Conservation (phyloP, 2,329 filamentous ascomycete genomes). For the Fusarium cyanostomum region DNA sequence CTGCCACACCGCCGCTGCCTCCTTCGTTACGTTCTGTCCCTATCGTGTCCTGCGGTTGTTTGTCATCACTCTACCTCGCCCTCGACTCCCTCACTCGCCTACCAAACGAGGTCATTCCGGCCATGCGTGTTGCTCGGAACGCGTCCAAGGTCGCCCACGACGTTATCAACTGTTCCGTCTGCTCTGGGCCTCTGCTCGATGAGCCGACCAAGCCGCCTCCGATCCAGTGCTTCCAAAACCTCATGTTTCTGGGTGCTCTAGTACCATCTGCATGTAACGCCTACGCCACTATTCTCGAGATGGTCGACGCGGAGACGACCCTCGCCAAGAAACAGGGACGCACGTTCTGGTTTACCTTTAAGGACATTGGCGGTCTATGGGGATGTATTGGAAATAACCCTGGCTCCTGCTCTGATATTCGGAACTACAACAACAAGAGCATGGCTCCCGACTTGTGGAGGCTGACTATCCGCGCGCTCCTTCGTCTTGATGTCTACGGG, state of each 20-base stretch:
- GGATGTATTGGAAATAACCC: conserved; percentile 44
- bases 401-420: conserved; percentile 41
- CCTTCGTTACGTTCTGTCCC: conserved; percentile 40
- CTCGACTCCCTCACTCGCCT: conserved; percentile 60
- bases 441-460: conserved; percentile 66
- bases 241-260: conserved; percentile 67
- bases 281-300: conserved; percentile 63
- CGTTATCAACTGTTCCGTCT: conserved; percentile 61
- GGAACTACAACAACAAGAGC: conserved; percentile 52
- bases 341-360: conserved; percentile 56
- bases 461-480: conserved; percentile 60
- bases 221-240: conserved; percentile 64
- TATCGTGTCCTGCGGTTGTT: conserved; percentile 56
- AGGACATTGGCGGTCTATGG: conserved; percentile 61
- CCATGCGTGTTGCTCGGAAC: conserved; percentile 58
- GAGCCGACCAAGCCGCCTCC: conserved; percentile 50
- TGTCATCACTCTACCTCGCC: conserved; percentile 60
- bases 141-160: conserved; percentile 61
- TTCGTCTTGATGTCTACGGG: conserved; percentile 68
- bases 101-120: conserved; percentile 55
- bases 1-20: conserved; percentile 7
- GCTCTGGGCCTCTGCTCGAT: conserved; percentile 53
- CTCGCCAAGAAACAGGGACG: conserved; percentile 54
- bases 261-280: conserved; percentile 67
- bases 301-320: conserved; percentile 63